These are phyloP conservation scores for Fusarium sp. DNA, from an alignment of 2,329 filamentous ascomycete genomes.

Conservation along the genomic window DNA sequence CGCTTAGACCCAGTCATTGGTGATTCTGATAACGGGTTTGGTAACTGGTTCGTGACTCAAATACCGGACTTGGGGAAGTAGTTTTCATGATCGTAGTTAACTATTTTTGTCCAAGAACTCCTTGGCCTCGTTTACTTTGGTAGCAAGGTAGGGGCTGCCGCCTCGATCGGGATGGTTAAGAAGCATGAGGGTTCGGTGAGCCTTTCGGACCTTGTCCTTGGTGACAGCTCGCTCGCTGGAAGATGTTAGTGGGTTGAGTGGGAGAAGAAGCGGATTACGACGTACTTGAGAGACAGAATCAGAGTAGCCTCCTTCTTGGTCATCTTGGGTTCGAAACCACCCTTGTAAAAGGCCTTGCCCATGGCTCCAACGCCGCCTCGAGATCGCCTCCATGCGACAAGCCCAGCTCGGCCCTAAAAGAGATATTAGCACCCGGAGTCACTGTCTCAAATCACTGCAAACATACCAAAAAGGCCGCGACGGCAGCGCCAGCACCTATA, in stretches of 20 bases:
- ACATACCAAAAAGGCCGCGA: conserved; percentile 62
- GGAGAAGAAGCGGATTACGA: background rate
- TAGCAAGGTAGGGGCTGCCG: conserved; percentile 94
- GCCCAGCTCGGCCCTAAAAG: conserved; percentile 84
- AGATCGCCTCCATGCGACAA: conserved; percentile 87
- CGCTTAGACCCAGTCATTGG: conserved; percentile 18
- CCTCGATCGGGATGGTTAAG: conserved; percentile 98
- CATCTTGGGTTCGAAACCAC: conserved; percentile 97
- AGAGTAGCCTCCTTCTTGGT: conserved; percentile 88
- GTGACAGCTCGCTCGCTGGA: conserved; percentile 83
- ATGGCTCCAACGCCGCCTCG: conserved; percentile 80
- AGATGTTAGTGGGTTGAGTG: conserved; percentile 3
- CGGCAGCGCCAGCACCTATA: conserved; percentile 59
- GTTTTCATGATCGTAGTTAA: conserved; percentile 26
- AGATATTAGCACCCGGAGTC: conserved; percentile 8
- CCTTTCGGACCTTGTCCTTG: conserved; percentile 94
- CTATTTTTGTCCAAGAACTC: conserved; percentile 84
- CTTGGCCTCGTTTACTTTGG: conserved; percentile 98
- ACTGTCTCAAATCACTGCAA: background rate
- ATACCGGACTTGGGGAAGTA: background rate
- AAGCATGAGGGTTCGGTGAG: conserved; percentile 94
- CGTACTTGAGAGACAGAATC: conserved; percentile 89
- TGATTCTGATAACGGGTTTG: conserved; percentile 11
- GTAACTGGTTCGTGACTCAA: background rate
- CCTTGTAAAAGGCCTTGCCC: conserved; percentile 96